Evolutionary conservation across 176 grass and related monocot species (phyloP), one percentile per base, ranked within the genome.

Genomic region (Melocanna baccifera): DNA sequence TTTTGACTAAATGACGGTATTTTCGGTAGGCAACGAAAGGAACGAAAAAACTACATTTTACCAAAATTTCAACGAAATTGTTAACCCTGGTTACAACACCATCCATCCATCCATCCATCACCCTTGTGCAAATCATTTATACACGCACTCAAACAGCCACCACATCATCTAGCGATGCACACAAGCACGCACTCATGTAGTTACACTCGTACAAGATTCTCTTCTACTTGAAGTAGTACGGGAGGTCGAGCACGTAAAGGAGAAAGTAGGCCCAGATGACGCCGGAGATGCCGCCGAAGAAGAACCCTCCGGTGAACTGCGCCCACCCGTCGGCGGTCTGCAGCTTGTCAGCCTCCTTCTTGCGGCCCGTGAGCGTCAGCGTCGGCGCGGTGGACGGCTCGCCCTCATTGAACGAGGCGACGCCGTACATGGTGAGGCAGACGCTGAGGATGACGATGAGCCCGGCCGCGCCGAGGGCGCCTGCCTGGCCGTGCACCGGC

Each of bases 341-440:
- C 34, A 98, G 91, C 89, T 96, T 95, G 86, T 98, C 93, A 13
- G 91, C 96, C 88, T 89, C 96, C 89, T 98, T 98, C 91, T 96
- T 95, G 73, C 96, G 66, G 0, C 96, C 93, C 0, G 96, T 98
- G 53, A 98, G 90, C 23, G 96, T 98, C 56, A 98, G 88, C 65
- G 85, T 62, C 0, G 96, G 96, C 16, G 93, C 96, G 3, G 78
- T 95, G 62, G 96, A 95, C 0, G 96, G 89, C 3, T 89, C 93
- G 0, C 91, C 93, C 69, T 98, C 93, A 8, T 71, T 78, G 86
- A 98, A 98, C 1, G 96, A 96, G 0, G 96, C 93, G 14, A 82
- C 37, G 28, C 96, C 96, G 83, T 98, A 98, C 96, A 98, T 98
- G 76, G 89, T 89, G 71, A 98, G 73, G 75, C 91, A 94, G 61